Evolutionary conservation across 768 basidiomycete genomes (phyloP).

Genomic region (Fomitopsis pulvina): DNA sequence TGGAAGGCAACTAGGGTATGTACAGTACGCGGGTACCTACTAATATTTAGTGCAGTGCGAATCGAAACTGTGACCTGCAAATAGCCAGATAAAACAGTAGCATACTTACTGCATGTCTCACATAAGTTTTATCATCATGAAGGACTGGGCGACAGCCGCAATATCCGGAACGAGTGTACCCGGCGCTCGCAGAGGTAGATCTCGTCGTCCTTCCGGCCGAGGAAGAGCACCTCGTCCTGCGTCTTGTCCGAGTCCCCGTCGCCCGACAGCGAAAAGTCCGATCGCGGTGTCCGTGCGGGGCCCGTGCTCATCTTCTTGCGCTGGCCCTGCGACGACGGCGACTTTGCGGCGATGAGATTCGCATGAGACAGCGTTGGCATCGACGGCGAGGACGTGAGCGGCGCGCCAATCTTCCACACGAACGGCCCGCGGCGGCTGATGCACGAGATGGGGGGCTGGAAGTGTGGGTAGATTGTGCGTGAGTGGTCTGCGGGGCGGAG

Average conservation of each 20-base stretch:
- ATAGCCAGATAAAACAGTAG: not conserved
- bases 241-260: slow-evolving; percentile 45
- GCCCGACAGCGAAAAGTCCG: slow-evolving; percentile 40
- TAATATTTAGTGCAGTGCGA: no score
- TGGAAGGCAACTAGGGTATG: not conserved
- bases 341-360: slow-evolving; percentile 20
- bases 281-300: slow-evolving; percentile 40
- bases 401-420: slow-evolving; percentile 79
- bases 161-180: slow-evolving; percentile 65
- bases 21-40: not conserved
- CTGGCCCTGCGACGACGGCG: slow-evolving; percentile 30
- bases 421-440: slow-evolving; percentile 68
- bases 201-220: slow-evolving; percentile 70
- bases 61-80: slow-evolving; percentile 5
- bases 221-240: slow-evolving; percentile 72
- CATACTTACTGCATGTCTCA: not conserved
- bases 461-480: slow-evolving; percentile 64
- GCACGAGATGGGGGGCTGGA: slow-evolving; percentile 51
- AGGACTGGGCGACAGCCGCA: slow-evolving; percentile 50
- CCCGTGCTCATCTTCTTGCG: slow-evolving; percentile 45
- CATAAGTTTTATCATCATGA: slow-evolving; percentile 11
- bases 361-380: slow-evolving; percentile 17
- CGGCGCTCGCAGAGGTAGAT: slow-evolving; percentile 81
- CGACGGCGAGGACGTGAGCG: slow-evolving; percentile 42
- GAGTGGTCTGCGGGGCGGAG: slow-evolving; percentile 78